Evolutionary conservation across 2,329 filamentous ascomycete genomes (phyloP).

Genomic region (Cladorrhinum sp.): DNA sequence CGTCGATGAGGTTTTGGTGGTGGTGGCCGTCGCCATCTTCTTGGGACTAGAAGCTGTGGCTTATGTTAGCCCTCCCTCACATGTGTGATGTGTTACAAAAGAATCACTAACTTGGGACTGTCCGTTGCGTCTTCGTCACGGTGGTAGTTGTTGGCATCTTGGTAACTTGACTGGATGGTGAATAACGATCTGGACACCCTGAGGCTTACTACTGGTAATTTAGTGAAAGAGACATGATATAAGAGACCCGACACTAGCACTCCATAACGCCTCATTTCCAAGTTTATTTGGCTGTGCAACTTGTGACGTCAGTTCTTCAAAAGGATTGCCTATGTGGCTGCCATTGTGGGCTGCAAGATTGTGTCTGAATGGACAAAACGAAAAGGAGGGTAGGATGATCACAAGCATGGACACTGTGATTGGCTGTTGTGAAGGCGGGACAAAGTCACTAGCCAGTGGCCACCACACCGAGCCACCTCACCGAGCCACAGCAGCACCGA

Average conservation of each 20-base stretch:
- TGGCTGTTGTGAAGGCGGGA: not conserved
- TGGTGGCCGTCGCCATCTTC: conserved; percentile 3
- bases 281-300: not conserved
- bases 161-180: not conserved
- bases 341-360: not conserved
- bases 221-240: not conserved
- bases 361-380: not conserved
- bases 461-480: not conserved
- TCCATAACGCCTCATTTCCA: not conserved
- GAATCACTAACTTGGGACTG: conserved; percentile 3
- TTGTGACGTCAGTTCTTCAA: not conserved
- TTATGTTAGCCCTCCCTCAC: not conserved
- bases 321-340: not conserved
- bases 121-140: not conserved
- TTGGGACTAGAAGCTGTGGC: conserved; percentile 7
- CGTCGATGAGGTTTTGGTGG: not conserved
- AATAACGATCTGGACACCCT: not conserved
- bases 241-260: not conserved
- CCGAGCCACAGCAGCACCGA: not conserved
- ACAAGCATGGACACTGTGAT: not conserved
- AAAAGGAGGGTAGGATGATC: not conserved
- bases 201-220: not conserved
- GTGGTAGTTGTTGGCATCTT: conserved; percentile 3
- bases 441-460: too few species aligned
- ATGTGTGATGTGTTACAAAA: not conserved